These are phyloP conservation scores for Phytophthora quininea DNA, from an alignment of 352 stramenopile genomes.

Conservation along the genomic window DNA sequence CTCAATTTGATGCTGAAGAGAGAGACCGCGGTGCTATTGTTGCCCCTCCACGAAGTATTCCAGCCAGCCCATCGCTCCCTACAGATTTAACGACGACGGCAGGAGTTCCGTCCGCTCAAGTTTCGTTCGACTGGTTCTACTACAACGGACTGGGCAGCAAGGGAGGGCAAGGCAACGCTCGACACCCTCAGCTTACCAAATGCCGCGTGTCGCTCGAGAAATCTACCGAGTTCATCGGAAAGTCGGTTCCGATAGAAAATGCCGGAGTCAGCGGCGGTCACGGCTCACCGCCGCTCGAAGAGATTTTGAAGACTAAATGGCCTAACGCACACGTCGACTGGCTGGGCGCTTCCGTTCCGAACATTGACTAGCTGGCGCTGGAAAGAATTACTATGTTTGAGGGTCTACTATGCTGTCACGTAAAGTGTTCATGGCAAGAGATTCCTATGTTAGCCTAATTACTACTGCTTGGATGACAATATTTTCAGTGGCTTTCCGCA, in stretches of 20 bases:
- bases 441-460: too few species aligned
- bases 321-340: constrained; percentile 54
- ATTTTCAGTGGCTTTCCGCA: too few species aligned
- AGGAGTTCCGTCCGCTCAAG: neutral
- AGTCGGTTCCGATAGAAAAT: constrained; percentile 66
- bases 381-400: neutral
- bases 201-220: constrained; percentile 45
- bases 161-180: neutral
- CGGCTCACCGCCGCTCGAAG: constrained; percentile 61
- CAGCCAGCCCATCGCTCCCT: constrained; percentile 1
- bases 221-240: constrained; percentile 63
- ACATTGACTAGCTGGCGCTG: constrained; percentile 48
- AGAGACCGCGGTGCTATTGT: constrained; percentile 2
- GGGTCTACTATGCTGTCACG: too few species aligned
- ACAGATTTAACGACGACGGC: neutral
- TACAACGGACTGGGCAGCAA: constrained; percentile 38
- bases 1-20: constrained; percentile 73
- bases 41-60: neutral
- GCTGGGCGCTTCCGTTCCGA: constrained; percentile 44
- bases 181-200: constrained; percentile 48
- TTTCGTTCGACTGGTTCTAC: constrained; percentile 45
- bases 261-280: constrained; percentile 47
- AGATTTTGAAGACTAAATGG: constrained; percentile 86
- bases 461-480: too few species aligned
- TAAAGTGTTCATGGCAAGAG: too few species aligned